These are phyloP conservation scores for Trichophyton simii DNA, from an alignment of 2,329 filamentous ascomycete species.

Conservation along the genomic window DNA sequence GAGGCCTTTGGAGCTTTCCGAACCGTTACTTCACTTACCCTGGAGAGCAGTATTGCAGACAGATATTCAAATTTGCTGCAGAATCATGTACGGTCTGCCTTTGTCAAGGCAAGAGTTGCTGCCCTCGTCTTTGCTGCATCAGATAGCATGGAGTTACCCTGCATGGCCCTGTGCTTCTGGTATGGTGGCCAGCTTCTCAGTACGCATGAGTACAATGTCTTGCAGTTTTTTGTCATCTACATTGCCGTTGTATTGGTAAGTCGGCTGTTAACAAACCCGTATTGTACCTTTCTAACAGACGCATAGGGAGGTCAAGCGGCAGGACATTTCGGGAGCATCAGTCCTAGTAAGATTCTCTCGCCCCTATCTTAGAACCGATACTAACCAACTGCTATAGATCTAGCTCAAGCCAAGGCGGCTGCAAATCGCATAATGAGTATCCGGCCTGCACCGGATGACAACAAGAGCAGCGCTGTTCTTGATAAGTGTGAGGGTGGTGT, in stretches of 20 bases:
- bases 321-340: constrained; percentile 55
- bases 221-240: constrained; percentile 47
- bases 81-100: constrained; percentile 48
- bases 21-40: constrained; percentile 56
- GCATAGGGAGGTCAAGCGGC: constrained; percentile 51
- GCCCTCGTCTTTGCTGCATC: constrained; percentile 57
- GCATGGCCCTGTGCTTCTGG: constrained; percentile 51
- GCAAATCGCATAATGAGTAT: constrained; percentile 26
- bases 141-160: constrained; percentile 53
- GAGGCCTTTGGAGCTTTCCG: constrained; percentile 63
- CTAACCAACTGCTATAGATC: constrained; percentile 9
- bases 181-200: constrained; percentile 51
- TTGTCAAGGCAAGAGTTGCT: constrained; percentile 48
- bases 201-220: constrained; percentile 35
- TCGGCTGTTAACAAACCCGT: too few species aligned
- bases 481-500: constrained; percentile 15
- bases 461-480: not conserved
- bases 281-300: not conserved
- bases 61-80: constrained; percentile 50
- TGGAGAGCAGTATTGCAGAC: constrained; percentile 52
- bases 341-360: constrained; percentile 35
- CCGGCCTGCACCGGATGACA: constrained; percentile 11
- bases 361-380: not conserved
- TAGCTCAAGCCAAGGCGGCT: constrained; percentile 29
- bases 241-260: constrained; percentile 46